Evolutionary conservation across 2,329 filamentous ascomycete species (phyloP), one percentile per base, ranked within the genome.

Genomic region (Aschersonia sp.): DNA sequence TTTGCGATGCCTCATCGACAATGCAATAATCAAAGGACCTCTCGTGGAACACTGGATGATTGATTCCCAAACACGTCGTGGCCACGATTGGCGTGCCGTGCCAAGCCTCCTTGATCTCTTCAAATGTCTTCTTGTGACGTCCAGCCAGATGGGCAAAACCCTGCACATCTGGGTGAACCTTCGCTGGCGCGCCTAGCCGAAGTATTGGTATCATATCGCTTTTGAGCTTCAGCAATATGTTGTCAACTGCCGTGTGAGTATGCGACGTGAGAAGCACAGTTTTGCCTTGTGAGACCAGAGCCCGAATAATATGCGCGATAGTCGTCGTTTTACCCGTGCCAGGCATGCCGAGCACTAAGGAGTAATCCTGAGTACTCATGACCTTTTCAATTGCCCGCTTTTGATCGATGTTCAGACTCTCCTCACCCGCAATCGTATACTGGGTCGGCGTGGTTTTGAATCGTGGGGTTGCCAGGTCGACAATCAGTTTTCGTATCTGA

Each of bases 291-390:
- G 84, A 80, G 4, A 92, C 84, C 31, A 98, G 72, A 1, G 91
- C 87, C 43, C 87, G 82, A 57, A 98, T 97, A 55, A 98, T 96
- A 61, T 97, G 89, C 4, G 91, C 89, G 58, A 98, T 97, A 0
- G 92, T 98, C 0, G 92, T 98, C 3, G 92, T 98, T 65, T 98
- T 98, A 50, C 92, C 92, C 0, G 92, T 98, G 5, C 92, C 92
- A 2, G 92, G 92, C 92, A 98, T 98, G 31, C 92, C 92, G 28
- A 98, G 77, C 9, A 98, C 89, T n/a, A 98, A 73, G 5, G 92
- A 91, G 63, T 97, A 98, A 66, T 98, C 89, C 55, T 85, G 78
- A 3, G 92, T 91, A 58, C 84, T 88, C 84, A 98, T 94, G 40
- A 98, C 91, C 64, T 96, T 97, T 55, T 88, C 78, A 47, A 98